These are phyloP conservation scores for Parathielavia hyrcaniae DNA, from an alignment of 495 filamentous ascomycete genomes.

Conservation along the genomic window DNA sequence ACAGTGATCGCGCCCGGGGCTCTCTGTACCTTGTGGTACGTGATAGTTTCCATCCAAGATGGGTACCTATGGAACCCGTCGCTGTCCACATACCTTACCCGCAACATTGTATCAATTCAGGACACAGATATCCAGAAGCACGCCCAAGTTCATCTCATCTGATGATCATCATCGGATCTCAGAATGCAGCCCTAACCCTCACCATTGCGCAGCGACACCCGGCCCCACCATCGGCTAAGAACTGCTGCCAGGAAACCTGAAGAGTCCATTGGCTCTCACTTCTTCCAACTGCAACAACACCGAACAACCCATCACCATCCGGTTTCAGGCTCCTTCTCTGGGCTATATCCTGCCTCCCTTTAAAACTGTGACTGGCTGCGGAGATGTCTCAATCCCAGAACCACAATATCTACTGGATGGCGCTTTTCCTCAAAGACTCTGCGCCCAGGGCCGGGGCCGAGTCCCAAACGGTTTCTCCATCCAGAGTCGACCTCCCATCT, in stretches of 20 bases:
- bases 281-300: conserved; percentile 9
- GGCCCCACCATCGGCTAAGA: background rate
- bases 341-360: background rate
- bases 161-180: too few species aligned
- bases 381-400: background rate
- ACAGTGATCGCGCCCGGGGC: too few species aligned
- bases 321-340: background rate
- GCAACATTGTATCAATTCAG: background rate
- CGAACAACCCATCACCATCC: background rate
- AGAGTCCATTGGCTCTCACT: conserved; percentile 14
- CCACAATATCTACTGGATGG: background rate
- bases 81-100: too few species aligned
- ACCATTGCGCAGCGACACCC: background rate
- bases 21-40: too few species aligned
- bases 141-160: too few species aligned
- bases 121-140: too few species aligned
- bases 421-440: background rate
- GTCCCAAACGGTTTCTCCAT: conserved; percentile 3
- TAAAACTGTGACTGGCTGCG: background rate
- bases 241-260: background rate
- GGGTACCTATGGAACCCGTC: too few species aligned
- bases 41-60: too few species aligned
- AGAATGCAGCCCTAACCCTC: too few species aligned
- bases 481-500: background rate
- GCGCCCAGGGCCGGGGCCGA: background rate